Conservation (phyloP, 768 basidiomycete genomes). For the Mycena capillaripes region DNA sequence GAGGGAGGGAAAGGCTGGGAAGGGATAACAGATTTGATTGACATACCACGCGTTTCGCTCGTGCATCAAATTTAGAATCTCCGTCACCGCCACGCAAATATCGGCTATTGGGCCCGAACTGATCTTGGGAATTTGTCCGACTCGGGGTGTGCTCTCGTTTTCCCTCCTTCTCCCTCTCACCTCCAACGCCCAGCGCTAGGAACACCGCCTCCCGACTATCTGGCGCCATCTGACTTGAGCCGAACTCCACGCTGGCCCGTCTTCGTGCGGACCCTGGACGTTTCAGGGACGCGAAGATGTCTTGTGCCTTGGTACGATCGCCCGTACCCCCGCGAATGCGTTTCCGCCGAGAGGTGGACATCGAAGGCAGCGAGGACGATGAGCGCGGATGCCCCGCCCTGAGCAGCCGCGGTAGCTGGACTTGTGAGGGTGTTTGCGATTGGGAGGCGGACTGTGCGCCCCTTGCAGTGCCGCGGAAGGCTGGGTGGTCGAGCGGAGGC, state of each 20-base stretch:
- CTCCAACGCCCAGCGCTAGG: slow-evolving; percentile 9
- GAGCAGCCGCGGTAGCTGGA: not conserved
- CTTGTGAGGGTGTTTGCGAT: slow-evolving; percentile 7
- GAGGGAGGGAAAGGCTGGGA: slow-evolving; percentile 5
- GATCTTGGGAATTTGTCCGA: not conserved
- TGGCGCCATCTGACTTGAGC: not conserved
- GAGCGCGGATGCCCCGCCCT: slow-evolving; percentile 8
- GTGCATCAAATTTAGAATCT: slow-evolving; percentile 37
- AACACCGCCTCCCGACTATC: slow-evolving; percentile 12
- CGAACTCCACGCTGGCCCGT: slow-evolving; percentile 7
- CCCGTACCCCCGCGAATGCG: slow-evolving; percentile 7
- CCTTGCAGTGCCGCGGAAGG: slow-evolving; percentile 8
- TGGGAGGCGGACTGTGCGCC: not conserved
- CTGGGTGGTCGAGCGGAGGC: slow-evolving; percentile 30
- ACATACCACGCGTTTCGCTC: slow-evolving; percentile 36
- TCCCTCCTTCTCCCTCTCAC: not conserved
- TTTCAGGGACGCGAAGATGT: slow-evolving; percentile 25
- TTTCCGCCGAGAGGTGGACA: slow-evolving; percentile 24
- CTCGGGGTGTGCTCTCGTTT: not conserved
- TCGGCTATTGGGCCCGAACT: slow-evolving; percentile 6
- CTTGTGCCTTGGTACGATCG: slow-evolving; percentile 29
- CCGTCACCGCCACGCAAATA: slow-evolving; percentile 5
- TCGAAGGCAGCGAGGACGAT: slow-evolving; percentile 33
- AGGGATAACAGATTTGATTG: slow-evolving; percentile 14
- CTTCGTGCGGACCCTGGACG: slow-evolving; percentile 22